Evolutionary conservation across 495 filamentous ascomycete genomes (phyloP).

Genomic region (Hypoxylon cercidicola): DNA sequence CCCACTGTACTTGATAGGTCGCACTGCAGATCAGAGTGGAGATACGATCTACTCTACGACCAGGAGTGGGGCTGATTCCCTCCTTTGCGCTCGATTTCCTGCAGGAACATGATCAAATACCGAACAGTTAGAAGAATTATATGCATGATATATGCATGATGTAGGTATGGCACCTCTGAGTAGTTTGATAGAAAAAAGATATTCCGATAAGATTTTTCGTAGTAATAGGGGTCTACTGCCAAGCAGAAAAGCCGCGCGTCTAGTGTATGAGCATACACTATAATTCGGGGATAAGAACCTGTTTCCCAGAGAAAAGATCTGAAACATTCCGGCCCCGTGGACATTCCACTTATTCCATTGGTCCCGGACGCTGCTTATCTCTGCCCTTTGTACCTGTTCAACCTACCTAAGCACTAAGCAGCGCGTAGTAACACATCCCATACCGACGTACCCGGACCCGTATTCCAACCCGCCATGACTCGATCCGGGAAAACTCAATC

Average conservation of each 20-base stretch:
- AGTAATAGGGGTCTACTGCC: no score
- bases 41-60: background rate
- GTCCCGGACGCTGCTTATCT: background rate
- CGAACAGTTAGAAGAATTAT: background rate
- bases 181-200: no score
- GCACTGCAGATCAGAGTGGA: background rate
- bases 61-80: background rate
- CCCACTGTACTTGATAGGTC: background rate
- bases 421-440: background rate
- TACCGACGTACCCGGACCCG: slow-evolving; percentile 31
- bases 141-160: background rate
- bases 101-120: slow-evolving; percentile 1
- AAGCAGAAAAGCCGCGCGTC: background rate
- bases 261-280: background rate
- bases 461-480: slow-evolving; percentile 27
- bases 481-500: slow-evolving; percentile 29
- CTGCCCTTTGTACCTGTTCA: slow-evolving; percentile 1
- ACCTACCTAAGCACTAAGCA: background rate
- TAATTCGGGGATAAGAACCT: background rate
- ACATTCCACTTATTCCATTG: background rate
- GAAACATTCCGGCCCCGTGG: slow-evolving; percentile 2
- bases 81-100: background rate
- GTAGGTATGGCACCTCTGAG: no score
- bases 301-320: background rate
- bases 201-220: no score